A percentile compares a stretch with the other conserved stretches of the same genome.
These are phyloP conservation scores for Metschnikowia cerradonensis DNA, from an alignment of 805 yeast genomes.

Conservation along the genomic window DNA sequence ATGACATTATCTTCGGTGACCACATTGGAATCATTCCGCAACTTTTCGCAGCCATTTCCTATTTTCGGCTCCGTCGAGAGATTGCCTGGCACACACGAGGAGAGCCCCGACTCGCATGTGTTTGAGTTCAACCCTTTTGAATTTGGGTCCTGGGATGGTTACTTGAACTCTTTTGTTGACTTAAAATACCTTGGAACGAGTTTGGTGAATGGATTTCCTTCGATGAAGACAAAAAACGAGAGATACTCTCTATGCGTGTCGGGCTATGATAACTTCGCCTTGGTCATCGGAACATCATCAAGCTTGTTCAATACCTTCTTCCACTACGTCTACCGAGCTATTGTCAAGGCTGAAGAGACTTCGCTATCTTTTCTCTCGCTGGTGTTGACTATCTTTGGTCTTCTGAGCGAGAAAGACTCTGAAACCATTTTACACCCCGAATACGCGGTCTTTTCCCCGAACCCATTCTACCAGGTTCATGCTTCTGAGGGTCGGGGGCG, in stretches of 20 bases:
- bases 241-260: slow-evolving; percentile 39
- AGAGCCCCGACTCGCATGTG: slow-evolving; percentile 39
- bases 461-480: slow-evolving; percentile 45
- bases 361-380: slow-evolving; percentile 11
- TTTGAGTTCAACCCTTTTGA: slow-evolving; percentile 64
- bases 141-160: slow-evolving; percentile 63
- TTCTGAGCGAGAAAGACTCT: slow-evolving; percentile 6
- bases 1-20: slow-evolving; percentile 36
- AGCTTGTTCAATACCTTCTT: slow-evolving; percentile 52
- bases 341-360: slow-evolving; percentile 17
- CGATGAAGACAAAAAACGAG: slow-evolving; percentile 18
- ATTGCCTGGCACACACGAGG: slow-evolving; percentile 28
- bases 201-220: slow-evolving; percentile 41
- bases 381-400: slow-evolving; percentile 13
- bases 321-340: slow-evolving; percentile 42
- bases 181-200: slow-evolving; percentile 50
- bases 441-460: slow-evolving; percentile 58
- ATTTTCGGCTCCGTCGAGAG: slow-evolving; percentile 41
- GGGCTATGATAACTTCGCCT: slow-evolving; percentile 58
- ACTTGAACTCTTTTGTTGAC: slow-evolving; percentile 45
- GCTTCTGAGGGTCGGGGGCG: slow-evolving; percentile 12
- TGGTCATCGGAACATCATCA: slow-evolving; percentile 61
- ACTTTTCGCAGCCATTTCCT: slow-evolving; percentile 46
- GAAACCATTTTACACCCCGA: slow-evolving; percentile 48
- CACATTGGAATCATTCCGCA: slow-evolving; percentile 31